These are phyloP conservation scores for Conidiobolus incongruus DNA, from an alignment of 371 early-diverging fungal genomes.

Conservation along the genomic window DNA sequence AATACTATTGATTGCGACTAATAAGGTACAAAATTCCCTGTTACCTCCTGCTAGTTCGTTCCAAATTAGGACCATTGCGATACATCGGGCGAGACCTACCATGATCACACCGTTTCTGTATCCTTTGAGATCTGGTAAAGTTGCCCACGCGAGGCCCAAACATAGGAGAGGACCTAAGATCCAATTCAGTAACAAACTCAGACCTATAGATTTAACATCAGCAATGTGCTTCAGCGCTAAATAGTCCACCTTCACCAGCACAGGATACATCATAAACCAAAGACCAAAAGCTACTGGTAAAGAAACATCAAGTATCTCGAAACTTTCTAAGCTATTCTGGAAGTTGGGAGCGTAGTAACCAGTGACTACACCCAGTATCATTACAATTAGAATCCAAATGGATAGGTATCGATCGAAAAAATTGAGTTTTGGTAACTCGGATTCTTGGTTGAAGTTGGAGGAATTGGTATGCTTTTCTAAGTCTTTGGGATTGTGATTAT, in stretches of 20 bases:
- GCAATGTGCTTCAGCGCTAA: slow-evolving; percentile 12
- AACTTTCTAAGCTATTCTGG: slow-evolving; percentile 19
- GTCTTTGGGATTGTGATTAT: too few relatives aligned
- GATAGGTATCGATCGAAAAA: slow-evolving; percentile 23
- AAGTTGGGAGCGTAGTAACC: slow-evolving; percentile 37
- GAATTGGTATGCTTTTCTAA: too few relatives aligned
- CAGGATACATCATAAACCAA: slow-evolving; percentile 49
- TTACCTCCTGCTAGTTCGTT: slow-evolving; percentile 40
- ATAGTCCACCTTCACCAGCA: slow-evolving; percentile 40
- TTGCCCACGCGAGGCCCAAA: slow-evolving; percentile 47
- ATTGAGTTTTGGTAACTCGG: too few relatives aligned
- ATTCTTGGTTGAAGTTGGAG: too few relatives aligned
- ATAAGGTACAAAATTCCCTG: slow-evolving; percentile 32
- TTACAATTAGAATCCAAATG: slow-evolving; percentile 27
- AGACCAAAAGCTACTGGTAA: slow-evolving; percentile 40
- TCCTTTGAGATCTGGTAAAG: slow-evolving; percentile 37
- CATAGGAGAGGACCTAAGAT: slow-evolving; percentile 27
- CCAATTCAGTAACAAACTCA: neutral
- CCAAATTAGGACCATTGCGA: slow-evolving; percentile 67
- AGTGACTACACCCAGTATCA: slow-evolving; percentile 41
- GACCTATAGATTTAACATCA: too few relatives aligned
- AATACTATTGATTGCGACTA: slow-evolving; percentile 43
- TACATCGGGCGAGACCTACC: slow-evolving; percentile 36
- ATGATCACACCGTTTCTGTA: slow-evolving; percentile 49
- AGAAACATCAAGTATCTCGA: slow-evolving; percentile 35